Percentiles rank a stretch among this genome's conserved stretches.
Evolutionary conservation across 2,329 filamentous ascomycete species (phyloP).

Genomic region (Xylariaceae sp.): DNA sequence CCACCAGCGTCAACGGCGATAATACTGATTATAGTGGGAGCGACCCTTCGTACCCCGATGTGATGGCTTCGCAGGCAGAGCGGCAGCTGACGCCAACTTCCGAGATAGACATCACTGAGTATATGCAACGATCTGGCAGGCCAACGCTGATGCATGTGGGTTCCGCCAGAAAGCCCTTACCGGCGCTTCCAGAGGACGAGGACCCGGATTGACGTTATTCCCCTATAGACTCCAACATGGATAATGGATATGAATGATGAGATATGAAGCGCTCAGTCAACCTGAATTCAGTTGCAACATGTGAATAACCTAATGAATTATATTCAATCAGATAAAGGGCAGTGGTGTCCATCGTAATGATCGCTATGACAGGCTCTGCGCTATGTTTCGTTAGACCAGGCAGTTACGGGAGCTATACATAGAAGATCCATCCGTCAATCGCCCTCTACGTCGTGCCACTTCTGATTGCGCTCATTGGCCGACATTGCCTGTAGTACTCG

Average conservation of each 20-base stretch:
- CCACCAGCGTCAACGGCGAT: slow-evolving; percentile 11
- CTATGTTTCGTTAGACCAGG: no score
- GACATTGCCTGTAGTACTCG: no score
- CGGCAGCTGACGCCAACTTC: slow-evolving; percentile 24
- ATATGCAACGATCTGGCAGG: slow-evolving; percentile 13
- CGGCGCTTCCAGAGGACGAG: slow-evolving; percentile 31
- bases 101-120: slow-evolving; percentile 7
- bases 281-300: no score
- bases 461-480: no score
- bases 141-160: slow-evolving; percentile 14
- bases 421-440: no score
- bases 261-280: slow-evolving; percentile 1
- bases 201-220: slow-evolving; percentile 4
- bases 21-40: slow-evolving; percentile 1
- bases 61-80: slow-evolving; percentile 21
- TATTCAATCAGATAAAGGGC: no score
- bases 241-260: slow-evolving; percentile 10
- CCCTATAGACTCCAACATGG: neutral
- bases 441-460: no score
- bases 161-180: slow-evolving; percentile 28
- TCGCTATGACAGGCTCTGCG: no score
- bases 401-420: no score
- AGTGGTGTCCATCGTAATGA: no score
- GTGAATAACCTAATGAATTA: no score
- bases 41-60: slow-evolving; percentile 12